These are phyloP conservation scores for Penicillium macrosclerotiorum DNA, from an alignment of 495 filamentous ascomycete species.

Conservation along the genomic window DNA sequence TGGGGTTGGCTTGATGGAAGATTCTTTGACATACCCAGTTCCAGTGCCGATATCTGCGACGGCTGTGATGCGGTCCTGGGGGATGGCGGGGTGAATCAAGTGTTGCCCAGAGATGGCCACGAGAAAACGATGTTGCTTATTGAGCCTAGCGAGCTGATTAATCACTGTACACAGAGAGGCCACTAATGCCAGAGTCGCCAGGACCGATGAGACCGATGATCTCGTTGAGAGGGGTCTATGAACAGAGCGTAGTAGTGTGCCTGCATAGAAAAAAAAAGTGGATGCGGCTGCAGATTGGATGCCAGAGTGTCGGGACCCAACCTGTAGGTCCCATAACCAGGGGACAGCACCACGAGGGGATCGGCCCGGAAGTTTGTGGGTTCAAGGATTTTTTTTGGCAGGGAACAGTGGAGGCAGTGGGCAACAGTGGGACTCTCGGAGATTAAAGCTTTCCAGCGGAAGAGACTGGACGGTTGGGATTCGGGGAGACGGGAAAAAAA, in stretches of 20 bases:
- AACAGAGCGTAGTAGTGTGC: not conserved
- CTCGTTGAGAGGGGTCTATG: too few species aligned
- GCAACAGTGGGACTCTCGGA: too few species aligned
- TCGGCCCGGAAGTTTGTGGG: not conserved
- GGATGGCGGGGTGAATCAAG: constrained; percentile 31
- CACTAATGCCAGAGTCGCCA: not conserved
- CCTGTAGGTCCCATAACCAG: constrained; percentile 4
- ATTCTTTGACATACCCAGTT: constrained; percentile 29
- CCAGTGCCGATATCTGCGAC: constrained; percentile 41
- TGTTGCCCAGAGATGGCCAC: constrained; percentile 16
- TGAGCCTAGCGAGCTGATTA: constrained; percentile 15
- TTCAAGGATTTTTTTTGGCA: too few species aligned
- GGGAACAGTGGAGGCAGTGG: too few species aligned
- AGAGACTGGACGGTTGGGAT: not conserved
- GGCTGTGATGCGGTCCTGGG: constrained; percentile 11
- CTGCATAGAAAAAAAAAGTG: not conserved
- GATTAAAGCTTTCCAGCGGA: too few species aligned
- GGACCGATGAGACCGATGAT: not conserved
- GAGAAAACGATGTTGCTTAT: constrained; percentile 27
- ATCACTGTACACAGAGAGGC: too few species aligned
- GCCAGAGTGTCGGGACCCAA: constrained; percentile 4
- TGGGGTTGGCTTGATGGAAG: not conserved
- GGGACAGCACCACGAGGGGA: not conserved
- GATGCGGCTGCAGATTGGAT: constrained; percentile 4
- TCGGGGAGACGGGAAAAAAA: not conserved